Evolutionary conservation across 2,329 filamentous ascomycete genomes (phyloP).

Genomic region (Aspergillus tubingensis): DNA sequence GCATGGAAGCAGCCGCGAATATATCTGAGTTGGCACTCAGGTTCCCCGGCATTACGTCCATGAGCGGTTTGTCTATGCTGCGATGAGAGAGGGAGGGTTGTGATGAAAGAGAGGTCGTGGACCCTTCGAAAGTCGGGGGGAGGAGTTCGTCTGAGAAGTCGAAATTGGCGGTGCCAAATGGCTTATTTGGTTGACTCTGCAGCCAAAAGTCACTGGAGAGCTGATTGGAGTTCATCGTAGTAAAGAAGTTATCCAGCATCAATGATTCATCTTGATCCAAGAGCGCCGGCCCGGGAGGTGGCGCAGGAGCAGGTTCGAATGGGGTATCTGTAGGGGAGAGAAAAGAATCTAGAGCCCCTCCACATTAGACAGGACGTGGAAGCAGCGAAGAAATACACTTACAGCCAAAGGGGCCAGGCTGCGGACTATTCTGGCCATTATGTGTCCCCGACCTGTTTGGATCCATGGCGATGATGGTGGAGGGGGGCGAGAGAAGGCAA

Average conservation of each 20-base stretch:
- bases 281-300: slow-evolving; percentile 65
- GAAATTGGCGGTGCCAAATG: slow-evolving; percentile 30
- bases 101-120: slow-evolving; percentile 64
- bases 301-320: slow-evolving; percentile 58
- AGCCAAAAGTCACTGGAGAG: slow-evolving; percentile 44
- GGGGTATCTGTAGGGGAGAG: slow-evolving; percentile 38
- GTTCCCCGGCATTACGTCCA: slow-evolving; percentile 27
- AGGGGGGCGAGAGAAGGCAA: slow-evolving; percentile 4
- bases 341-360: slow-evolving; percentile 32
- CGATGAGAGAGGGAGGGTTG: slow-evolving; percentile 47
- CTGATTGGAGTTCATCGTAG: slow-evolving; percentile 43
- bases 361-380: slow-evolving; percentile 12
- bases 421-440: slow-evolving; percentile 52
- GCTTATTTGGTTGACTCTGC: slow-evolving; percentile 31
- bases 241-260: slow-evolving; percentile 54
- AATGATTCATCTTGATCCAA: slow-evolving; percentile 61
- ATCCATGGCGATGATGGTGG: slow-evolving; percentile 32
- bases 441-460: slow-evolving; percentile 33
- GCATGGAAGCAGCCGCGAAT: slow-evolving; percentile 58
- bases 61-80: slow-evolving; percentile 27
- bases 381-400: slow-evolving; percentile 40
- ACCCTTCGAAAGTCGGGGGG: slow-evolving; percentile 67
- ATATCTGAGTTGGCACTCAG: slow-evolving; percentile 50
- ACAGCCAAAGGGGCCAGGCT: slow-evolving; percentile 68
- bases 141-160: slow-evolving; percentile 55